Base-by-base conservation (phyloP, 768 basidiomycete genomes). In the Dioszegia aurantiaca region DNA sequence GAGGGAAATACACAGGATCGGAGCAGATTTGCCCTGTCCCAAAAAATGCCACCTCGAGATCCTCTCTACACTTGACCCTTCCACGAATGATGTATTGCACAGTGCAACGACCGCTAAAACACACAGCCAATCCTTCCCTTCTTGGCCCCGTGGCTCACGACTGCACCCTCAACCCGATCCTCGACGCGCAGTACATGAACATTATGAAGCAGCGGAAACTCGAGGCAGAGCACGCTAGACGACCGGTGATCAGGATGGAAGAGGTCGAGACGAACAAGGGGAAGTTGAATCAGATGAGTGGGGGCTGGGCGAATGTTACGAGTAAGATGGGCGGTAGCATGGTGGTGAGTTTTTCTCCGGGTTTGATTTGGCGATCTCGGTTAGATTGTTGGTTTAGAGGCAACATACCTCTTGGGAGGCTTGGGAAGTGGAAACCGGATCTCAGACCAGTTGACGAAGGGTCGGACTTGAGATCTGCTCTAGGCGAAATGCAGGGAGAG, bases 61-160 rank as follows among this genome's bases (percentile, higher is more conserved):
- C 27, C 27, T 33, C 11, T 24, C 31, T 16, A 4, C 11, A 5
- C 33, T 21, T 16, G 21, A n/a, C n/a, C n/a, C 48, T 51, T 36
- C 17, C 27, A n/a, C n/a, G n/a, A n/a, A n/a, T n/a, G n/a, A n/a
- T n/a, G n/a, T n/a, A n/a, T n/a, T n/a, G n/a, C n/a, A n/a, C n/a
- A n/a, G n/a, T n/a, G n/a, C n/a, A n/a, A n/a, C n/a, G n/a, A n/a
- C n/a, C n/a, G n/a, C n/a, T n/a, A n/a, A n/a, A n/a, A n/a, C n/a
- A n/a, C n/a, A 14, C 46, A 70, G 71, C 68, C 41, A 39, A 67
- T 19, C 72, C 72, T 2, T 58, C 49, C 28, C 47, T 73, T 17
- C 42, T 70, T 23, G 69, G 70, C 0, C 48, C 47, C 8, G 67
- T 73, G 4, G 58, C 58, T 26, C 72, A 73, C 51, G 72, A 73